These are phyloP conservation scores for Fusarium duplospermum DNA, from an alignment of 2,329 filamentous ascomycete genomes.

Conservation along the genomic window DNA sequence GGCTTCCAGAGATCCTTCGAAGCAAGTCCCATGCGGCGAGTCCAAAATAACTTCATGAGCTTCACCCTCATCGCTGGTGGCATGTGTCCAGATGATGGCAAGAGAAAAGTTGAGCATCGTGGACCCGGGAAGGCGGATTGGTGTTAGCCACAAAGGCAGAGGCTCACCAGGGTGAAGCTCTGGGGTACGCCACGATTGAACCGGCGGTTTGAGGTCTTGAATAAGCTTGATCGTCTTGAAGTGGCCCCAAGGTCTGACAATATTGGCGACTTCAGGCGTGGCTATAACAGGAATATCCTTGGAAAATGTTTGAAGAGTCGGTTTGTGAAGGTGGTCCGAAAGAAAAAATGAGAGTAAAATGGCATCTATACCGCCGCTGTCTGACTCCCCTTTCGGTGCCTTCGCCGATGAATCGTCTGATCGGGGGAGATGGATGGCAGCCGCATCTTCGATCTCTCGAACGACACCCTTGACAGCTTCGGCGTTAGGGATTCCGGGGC, in stretches of 20 bases:
- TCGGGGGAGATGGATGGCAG: not conserved
- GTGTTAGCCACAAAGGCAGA: constrained; percentile 36
- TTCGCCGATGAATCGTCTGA: not conserved
- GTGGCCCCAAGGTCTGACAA: constrained; percentile 30
- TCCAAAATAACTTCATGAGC: constrained; percentile 36
- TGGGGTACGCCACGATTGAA: constrained; percentile 24
- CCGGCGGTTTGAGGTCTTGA: not conserved
- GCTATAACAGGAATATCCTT: constrained; percentile 36
- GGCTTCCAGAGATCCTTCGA: constrained; percentile 31
- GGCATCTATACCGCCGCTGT: constrained; percentile 31
- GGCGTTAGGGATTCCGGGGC: constrained; percentile 6
- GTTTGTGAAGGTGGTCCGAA: constrained; percentile 36
- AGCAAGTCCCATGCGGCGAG: constrained; percentile 35
- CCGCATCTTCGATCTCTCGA: constrained; percentile 32
- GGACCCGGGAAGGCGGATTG: constrained; percentile 30
- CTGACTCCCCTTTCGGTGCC: not conserved
- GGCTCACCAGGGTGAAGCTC: constrained; percentile 37
- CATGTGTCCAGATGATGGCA: constrained; percentile 39
- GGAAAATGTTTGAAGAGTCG: constrained; percentile 30
- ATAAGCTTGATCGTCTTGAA: constrained; percentile 35
- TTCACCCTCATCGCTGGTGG: not conserved
- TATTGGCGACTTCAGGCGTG: constrained; percentile 13
- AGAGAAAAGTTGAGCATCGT: constrained; percentile 34
- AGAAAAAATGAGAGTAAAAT: constrained; percentile 36
- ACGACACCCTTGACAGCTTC: constrained; percentile 28